Conservation (phyloP, 805 yeast species). For the Saccharomycopsis vini region DNA sequence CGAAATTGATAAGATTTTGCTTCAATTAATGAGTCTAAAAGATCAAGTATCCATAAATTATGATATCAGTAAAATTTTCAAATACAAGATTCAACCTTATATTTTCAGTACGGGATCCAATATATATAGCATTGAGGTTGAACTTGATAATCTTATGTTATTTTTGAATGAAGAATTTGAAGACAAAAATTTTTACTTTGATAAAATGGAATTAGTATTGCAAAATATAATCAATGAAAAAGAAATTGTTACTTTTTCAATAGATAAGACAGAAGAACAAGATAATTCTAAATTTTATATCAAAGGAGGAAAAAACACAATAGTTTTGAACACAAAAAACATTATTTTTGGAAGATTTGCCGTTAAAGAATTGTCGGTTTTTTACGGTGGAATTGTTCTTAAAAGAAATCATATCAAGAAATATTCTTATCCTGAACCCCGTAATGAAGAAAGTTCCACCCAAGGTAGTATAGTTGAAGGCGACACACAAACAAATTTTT, state of each 20-base stretch:
- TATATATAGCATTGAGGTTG: constrained; percentile 30
- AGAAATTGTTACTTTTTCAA: constrained; percentile 9
- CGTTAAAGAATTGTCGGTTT: constrained; percentile 19
- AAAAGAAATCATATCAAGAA: constrained; percentile 15
- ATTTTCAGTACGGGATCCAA: constrained; percentile 31
- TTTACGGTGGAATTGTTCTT: constrained; percentile 22
- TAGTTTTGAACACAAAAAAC: constrained; percentile 17
- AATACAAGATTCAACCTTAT: constrained; percentile 29
- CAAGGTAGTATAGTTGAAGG: not conserved
- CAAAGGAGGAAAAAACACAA: constrained; percentile 12
- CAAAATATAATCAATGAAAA: constrained; percentile 12
- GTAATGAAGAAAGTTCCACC: not conserved
- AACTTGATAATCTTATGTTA: constrained; percentile 24
- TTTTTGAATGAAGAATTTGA: constrained; percentile 7
- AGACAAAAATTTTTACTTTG: constrained; percentile 16
- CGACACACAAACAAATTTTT: constrained; percentile 4
- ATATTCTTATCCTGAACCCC: too few species aligned
- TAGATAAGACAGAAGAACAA: not conserved
- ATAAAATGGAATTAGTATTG: constrained; percentile 19
- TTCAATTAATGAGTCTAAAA: constrained; percentile 20
- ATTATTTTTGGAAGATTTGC: constrained; percentile 22
- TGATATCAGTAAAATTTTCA: constrained; percentile 31
- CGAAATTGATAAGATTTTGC: constrained; percentile 20
- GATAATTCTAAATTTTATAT: constrained; percentile 3
- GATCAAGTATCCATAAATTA: constrained; percentile 19